Evolutionary conservation across 768 basidiomycete species (phyloP).

Genomic region (Lepiota venenata): DNA sequence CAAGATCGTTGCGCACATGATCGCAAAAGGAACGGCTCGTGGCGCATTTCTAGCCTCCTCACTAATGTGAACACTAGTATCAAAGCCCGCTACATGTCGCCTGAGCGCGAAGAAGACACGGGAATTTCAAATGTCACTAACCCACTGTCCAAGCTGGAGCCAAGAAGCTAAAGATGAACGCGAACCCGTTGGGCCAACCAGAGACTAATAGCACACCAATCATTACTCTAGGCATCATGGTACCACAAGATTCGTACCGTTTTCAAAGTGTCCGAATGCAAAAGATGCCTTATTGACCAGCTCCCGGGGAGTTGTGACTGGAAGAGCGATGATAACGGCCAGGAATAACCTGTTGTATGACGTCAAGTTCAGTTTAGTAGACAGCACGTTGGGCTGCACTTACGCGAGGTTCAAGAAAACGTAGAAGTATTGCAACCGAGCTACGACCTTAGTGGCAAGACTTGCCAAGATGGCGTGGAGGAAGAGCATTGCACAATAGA

Average conservation of each 20-base stretch:
- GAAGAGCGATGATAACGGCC: slow-evolving; percentile 66
- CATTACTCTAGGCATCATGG: background rate
- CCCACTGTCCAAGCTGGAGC: too few species aligned
- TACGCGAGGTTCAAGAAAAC: slow-evolving; percentile 65
- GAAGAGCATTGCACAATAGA: slow-evolving; percentile 60
- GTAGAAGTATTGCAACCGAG: slow-evolving; percentile 67
- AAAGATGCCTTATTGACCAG: slow-evolving; percentile 58
- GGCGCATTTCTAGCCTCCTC: too few species aligned
- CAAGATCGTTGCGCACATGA: too few species aligned
- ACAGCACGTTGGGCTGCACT: too few species aligned
- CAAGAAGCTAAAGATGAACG: too few species aligned
- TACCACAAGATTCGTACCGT: slow-evolving; percentile 37
- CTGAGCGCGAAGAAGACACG: too few species aligned
- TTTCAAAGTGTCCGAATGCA: slow-evolving; percentile 59
- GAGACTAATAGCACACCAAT: background rate
- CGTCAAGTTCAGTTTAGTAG: too few species aligned
- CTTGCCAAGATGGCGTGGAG: slow-evolving; percentile 65
- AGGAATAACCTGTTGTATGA: slow-evolving; percentile 44
- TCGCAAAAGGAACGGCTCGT: too few species aligned
- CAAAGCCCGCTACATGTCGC: too few species aligned
- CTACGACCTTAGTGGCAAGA: slow-evolving; percentile 60
- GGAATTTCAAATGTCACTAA: too few species aligned
- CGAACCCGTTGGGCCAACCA: too few species aligned
- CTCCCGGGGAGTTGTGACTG: slow-evolving; percentile 55
- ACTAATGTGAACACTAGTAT: too few species aligned